Evolutionary conservation across 108 stramenopile species (phyloP), one percentile per base, ranked within the genome.

Genomic region (Cyclotella choctawhatcheeana): DNA sequence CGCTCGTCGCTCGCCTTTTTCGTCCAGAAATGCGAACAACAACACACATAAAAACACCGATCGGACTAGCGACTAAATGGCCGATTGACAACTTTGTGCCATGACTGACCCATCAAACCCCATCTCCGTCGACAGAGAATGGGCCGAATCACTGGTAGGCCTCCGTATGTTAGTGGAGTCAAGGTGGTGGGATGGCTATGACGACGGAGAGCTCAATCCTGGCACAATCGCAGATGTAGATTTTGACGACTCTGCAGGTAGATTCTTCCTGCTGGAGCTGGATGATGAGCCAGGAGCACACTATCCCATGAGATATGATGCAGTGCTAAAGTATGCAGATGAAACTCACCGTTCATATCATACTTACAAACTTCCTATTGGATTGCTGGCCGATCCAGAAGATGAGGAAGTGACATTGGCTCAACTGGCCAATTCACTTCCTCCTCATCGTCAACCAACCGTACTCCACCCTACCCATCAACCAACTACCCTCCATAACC

Each of bases 251-350:
- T 12, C 37, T 8, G 12, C 6, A 6, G 12, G 12, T 40, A 12
- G 8, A 40, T 40, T 40, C 37, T 40, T 40, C 37, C 6, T 40
- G 8, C 37, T 40, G 6, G 37, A 40, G 37, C 37, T 40, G 8
- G 37, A 40, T 40, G 37, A 22, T 4, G 60, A 61, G 16, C 12
- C 5, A 22, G 50, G 12, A 5, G 17, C 6, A 6, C 5, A 21
- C 33, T 61, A 43, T 1, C 17, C 33, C 60, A 61, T 61, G 60
- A 22, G 22, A 40, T 61, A 61, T 35, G 34, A 61, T 61, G 60
- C 37, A 3, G 60, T 61, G 34, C 37, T 37, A 31, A 14, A 37
- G 34, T 61, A 61, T 21, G 37, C 60, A 2, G 37, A 61, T 24
- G 35, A 37, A 10, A 43, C 17, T 35, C 33, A 61, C 16, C 3